phyloP scores from a whole-genome alignment of 1,139 yeast genomes.

The Waltiozyma sp. region DNA sequence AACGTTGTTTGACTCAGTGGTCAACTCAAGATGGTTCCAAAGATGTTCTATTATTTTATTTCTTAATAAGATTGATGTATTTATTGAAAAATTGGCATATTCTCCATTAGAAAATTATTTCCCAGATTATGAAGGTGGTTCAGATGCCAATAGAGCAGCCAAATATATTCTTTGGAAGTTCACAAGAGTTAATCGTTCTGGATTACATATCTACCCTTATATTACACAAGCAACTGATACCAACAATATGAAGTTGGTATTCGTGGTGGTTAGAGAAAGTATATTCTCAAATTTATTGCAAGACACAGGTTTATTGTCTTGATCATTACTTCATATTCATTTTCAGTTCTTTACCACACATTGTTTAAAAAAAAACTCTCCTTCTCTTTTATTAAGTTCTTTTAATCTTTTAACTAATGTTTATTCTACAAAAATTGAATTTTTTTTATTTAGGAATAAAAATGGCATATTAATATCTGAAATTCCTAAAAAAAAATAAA shows the following conservation, averaged over 20 bases:
- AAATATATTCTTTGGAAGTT: constrained; percentile 88
- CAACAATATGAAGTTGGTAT: constrained; percentile 74
- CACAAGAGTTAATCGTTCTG: constrained; percentile 74
- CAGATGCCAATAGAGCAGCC: constrained; percentile 85
- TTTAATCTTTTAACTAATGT: background rate
- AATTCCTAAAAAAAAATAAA: too few relatives aligned
- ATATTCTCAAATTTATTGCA: constrained; percentile 73
- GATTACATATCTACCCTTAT: constrained; percentile 76
- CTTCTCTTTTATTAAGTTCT: background rate
- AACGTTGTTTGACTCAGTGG: constrained; percentile 79
- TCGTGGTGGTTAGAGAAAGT: constrained; percentile 87
- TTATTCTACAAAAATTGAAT: too few relatives aligned
- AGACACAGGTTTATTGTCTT: constrained; percentile 69
- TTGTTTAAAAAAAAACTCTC: too few relatives aligned
- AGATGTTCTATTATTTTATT: constrained; percentile 78
- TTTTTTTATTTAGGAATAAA: too few relatives aligned
- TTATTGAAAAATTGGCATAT: constrained; percentile 72
- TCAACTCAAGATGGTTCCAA: constrained; percentile 89
- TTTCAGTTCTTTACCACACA: background rate
- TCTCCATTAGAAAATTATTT: constrained; percentile 78
- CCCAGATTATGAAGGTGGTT: constrained; percentile 87
- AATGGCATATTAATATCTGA: too few relatives aligned
- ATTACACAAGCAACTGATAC: constrained; percentile 95
- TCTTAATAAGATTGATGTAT: constrained; percentile 81
- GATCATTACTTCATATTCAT: background rate